Conservation (phyloP, 2,329 filamentous ascomycete species). For the Arthrobotrys conoides region DNA sequence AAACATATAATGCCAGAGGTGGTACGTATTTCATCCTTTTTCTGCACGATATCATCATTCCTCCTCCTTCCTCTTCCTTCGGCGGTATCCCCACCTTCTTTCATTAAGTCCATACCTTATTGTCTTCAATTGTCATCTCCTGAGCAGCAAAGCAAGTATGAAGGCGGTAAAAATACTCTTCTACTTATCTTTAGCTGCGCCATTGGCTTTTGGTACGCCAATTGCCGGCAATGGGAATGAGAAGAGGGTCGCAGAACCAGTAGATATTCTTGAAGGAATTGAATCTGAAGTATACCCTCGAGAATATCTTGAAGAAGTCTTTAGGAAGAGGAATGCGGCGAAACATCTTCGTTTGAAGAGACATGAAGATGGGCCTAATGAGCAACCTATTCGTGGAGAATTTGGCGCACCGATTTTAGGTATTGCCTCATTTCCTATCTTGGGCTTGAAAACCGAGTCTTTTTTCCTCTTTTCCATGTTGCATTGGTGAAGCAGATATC, state of each 20-base stretch:
- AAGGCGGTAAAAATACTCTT: slow-evolving; percentile 32
- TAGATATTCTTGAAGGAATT: slow-evolving; percentile 43
- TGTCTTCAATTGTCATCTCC: background rate
- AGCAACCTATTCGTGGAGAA: slow-evolving; percentile 49
- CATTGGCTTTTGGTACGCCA: slow-evolving; percentile 21
- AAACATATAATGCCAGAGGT: slow-evolving; percentile 35
- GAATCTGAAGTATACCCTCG: slow-evolving; percentile 51
- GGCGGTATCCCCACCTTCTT: background rate
- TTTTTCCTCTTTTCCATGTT: background rate
- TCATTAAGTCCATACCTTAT: background rate
- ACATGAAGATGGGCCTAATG: slow-evolving; percentile 36
- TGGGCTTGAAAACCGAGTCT: too few relatives aligned
- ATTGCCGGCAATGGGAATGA: slow-evolving; percentile 25
- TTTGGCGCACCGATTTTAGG: slow-evolving; percentile 73
- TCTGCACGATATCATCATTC: slow-evolving; percentile 12
- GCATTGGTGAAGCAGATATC: background rate
- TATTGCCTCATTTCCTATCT: slow-evolving; percentile 65
- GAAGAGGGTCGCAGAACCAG: slow-evolving; percentile 22
- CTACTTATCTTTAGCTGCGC: slow-evolving; percentile 8
- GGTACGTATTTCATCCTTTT: slow-evolving; percentile 37
- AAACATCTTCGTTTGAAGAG: slow-evolving; percentile 58
- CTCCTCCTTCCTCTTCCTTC: background rate
- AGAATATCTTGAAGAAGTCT: slow-evolving; percentile 55
- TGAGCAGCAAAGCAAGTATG: slow-evolving; percentile 17
- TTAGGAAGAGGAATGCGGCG: slow-evolving; percentile 35